Conservation (phyloP, 306 rosid species). For the Echinosophora koreensis region DNA sequence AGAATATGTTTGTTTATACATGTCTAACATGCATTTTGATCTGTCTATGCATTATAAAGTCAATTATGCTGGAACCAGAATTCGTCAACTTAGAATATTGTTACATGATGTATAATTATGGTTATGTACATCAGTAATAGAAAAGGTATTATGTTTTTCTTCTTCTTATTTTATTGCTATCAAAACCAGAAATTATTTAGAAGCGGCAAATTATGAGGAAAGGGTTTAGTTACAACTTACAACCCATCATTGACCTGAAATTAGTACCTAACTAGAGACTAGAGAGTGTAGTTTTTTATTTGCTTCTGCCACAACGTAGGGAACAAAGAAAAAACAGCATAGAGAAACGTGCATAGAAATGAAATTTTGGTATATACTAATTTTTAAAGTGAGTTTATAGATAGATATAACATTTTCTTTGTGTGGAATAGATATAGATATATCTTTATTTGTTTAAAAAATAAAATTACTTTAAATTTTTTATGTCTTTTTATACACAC, state of each 20-base stretch:
- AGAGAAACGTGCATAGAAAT: slow-evolving; percentile 27
- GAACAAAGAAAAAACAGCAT: slow-evolving; percentile 44
- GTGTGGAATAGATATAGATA: no score
- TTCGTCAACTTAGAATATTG: slow-evolving; percentile 9
- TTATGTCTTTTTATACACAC: no score
- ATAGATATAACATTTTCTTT: no score
- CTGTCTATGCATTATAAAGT: background rate
- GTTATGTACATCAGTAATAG: background rate
- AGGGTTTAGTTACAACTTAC: slow-evolving; percentile 44
- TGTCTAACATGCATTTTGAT: background rate
- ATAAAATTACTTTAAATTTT: no score
- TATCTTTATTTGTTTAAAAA: no score
- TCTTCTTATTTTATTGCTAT: background rate
- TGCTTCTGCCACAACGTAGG: slow-evolving; percentile 42
- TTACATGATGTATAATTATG: background rate
- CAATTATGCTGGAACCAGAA: slow-evolving; percentile 9
- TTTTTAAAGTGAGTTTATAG: no score
- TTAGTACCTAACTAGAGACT: slow-evolving; percentile 4
- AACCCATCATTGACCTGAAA: slow-evolving; percentile 36
- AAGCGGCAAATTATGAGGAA: background rate
- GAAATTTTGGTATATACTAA: no score
- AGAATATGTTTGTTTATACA: background rate
- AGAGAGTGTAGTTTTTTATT: slow-evolving; percentile 3
- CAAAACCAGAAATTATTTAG: background rate
- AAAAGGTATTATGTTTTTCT: background rate